Base-by-base conservation (phyloP, 257 asterid genomes). In the Rhazya stricta region DNA sequence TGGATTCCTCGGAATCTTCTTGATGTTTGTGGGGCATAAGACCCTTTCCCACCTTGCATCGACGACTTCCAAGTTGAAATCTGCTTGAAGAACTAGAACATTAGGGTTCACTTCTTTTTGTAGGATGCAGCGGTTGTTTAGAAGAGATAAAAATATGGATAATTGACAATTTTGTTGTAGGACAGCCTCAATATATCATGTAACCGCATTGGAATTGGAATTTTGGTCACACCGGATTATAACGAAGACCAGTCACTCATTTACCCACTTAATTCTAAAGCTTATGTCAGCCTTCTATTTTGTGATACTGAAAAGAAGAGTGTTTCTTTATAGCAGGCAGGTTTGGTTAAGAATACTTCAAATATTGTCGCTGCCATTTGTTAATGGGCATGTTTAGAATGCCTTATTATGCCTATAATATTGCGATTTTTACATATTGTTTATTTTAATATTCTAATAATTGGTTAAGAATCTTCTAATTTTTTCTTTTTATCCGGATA, bases 41-140 rank as follows among this genome's bases (percentile, higher is more conserved):
- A 86, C 96, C 15, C 96, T 95, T 54, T 89, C 99, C 32, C 90
- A 95, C 79, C 92, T 86, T n/a, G 98, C 99, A 11, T 87, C 96
- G 51, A 62, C 90, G 6, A 88, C 97, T 0, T 76, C 97, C 72
- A 95, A 95, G 89, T 80, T 92, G 87, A 95, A 95, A 88, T 86
- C 98, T 19, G 76, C 98, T 42, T 95, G 81, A 88, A 63, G 58
- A 54, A 27, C 32, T 34, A 76, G 79, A 74, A 15, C 9, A 41
- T 78, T 37, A 10, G 68, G 56, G 32, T 1, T 72, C 25, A 72
- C 50, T 72, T 69, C 46, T 41, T 69, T 36, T 36, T 41, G 18
- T 32, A 66, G 43, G 76, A 45, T 72, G 72, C 69, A 78, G 72
- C 69, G 77, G 73, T 79, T 73, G 69, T 79, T 67, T 67, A 56